Percentiles rank a stretch among this genome's conserved stretches.
Evolutionary conservation across 2,329 filamentous ascomycete genomes (phyloP).

Genomic region (Knufia fluminis): DNA sequence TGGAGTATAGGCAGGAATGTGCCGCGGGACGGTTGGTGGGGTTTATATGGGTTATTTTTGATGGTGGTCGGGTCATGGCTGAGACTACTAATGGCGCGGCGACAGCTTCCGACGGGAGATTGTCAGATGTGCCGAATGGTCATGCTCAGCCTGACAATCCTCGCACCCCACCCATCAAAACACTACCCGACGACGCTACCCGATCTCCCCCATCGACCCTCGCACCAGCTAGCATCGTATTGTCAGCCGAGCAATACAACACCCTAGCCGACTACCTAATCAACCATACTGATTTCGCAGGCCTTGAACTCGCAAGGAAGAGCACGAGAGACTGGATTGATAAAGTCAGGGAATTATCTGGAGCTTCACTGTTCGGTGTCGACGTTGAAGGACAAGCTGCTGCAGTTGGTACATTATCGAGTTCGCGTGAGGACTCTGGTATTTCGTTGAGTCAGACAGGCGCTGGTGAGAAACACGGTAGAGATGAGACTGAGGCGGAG

Average conservation of each 20-base stretch:
- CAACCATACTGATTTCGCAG: constrained; percentile 20
- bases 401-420: not conserved
- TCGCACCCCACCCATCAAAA: not conserved
- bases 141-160: not conserved
- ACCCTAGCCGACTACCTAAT: constrained; percentile 18
- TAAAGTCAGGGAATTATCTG: constrained; percentile 16
- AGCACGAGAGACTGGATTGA: constrained; percentile 20
- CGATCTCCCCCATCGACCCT: not conserved
- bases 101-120: not conserved
- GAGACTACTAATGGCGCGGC: not conserved
- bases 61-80: constrained; percentile 38
- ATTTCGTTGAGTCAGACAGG: not conserved
- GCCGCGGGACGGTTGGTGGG: constrained; percentile 86
- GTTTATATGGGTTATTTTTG: constrained; percentile 86
- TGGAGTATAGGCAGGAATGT: constrained; percentile 93
- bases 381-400: not conserved
- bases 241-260: constrained; percentile 15
- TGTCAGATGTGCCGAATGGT: not conserved
- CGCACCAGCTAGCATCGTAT: constrained; percentile 12
- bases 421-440: too few species aligned
- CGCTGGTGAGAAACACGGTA: constrained; percentile 1
- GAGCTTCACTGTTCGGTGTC: constrained; percentile 13
- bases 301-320: constrained; percentile 13
- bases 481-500: constrained; percentile 1
- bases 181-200: not conserved